phyloP scores from a whole-genome alignment of 345 rosid species.

The Eucalyptus regnans region DNA sequence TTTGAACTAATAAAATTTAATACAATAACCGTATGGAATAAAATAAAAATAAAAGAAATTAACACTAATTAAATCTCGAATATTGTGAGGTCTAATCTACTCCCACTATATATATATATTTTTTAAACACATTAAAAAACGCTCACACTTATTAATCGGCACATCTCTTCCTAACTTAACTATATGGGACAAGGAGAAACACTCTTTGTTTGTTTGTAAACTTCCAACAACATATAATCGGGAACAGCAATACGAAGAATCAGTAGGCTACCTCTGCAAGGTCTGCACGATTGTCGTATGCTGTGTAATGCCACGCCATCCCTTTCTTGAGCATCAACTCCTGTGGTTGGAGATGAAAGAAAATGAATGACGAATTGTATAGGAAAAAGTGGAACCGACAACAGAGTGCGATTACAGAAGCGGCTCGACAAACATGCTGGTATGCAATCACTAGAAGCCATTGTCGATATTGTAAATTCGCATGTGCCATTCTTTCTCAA shows the following conservation, averaged over 20 bases:
- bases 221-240: too few relatives aligned
- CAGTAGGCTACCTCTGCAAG: constrained; percentile 32
- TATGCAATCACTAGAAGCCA: not conserved
- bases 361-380: not conserved
- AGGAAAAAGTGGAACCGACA: not conserved
- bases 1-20: too few relatives aligned
- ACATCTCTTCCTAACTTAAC: too few relatives aligned
- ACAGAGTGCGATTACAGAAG: not conserved
- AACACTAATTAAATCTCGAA: rapidly evolving
- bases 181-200: rapidly evolving
- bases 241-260: not conserved
- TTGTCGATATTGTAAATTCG: not conserved
- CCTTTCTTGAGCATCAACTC: constrained; percentile 83
- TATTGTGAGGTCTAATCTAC: rapidly evolving
- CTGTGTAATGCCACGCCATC: constrained; percentile 67
- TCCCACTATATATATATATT: too few relatives aligned
- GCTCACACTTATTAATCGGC: rapidly evolving
- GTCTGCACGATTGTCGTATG: constrained; percentile 44
- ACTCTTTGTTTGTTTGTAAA: too few relatives aligned
- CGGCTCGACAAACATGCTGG: not conserved
- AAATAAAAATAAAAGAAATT: too few relatives aligned
- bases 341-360: constrained; percentile 6
- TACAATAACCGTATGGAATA: rapidly evolving
- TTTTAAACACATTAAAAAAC: too few relatives aligned
- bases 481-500: not conserved